These are phyloP conservation scores for Ganoderma sp. DNA, from an alignment of 1,284 basidiomycete species.

Conservation along the genomic window DNA sequence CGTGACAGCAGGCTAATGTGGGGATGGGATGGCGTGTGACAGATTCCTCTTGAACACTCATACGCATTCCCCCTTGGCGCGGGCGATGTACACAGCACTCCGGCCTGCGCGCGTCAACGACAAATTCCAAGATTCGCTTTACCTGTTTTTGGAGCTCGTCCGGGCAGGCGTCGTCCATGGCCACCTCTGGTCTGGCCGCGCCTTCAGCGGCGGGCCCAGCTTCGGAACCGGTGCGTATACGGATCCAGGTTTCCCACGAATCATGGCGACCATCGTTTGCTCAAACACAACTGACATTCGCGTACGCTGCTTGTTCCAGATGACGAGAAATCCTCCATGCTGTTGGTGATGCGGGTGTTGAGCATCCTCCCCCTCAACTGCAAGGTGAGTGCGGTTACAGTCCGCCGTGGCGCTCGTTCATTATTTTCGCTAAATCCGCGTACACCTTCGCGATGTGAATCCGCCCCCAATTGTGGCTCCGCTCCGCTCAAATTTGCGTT, in stretches of 20 bases:
- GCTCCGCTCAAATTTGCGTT: conserved; percentile 18
- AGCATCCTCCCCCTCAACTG: conserved; percentile 93
- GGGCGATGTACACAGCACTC: conserved; percentile 87
- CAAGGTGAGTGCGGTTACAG: conserved; percentile 62
- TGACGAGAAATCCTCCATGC: conserved; percentile 89
- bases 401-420: conserved; percentile 12
- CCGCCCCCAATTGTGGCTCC: conserved; percentile 12
- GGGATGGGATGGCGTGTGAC: conserved; percentile 25
- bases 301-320: conserved; percentile 49
- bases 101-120: conserved; percentile 86
- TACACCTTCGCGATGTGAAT: conserved; percentile 14
- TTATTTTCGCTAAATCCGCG: conserved; percentile 16
- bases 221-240: conserved; percentile 79
- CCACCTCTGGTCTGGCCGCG: conserved; percentile 86
- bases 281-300: conserved; percentile 22
- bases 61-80: conserved; percentile 87
- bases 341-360: conserved; percentile 95
- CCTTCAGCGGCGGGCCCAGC: conserved; percentile 93
- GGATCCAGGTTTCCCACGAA: conserved; percentile 40
- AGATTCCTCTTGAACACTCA: conserved; percentile 91
- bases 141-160: conserved; percentile 91
- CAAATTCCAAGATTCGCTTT: conserved; percentile 97
- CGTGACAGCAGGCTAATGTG: conserved; percentile 21
- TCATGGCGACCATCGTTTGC: conserved; percentile 31
- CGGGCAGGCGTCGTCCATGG: conserved; percentile 96